A percentile compares a stretch with the other conserved stretches of the same genome.
phyloP scores from a whole-genome alignment of 2,329 filamentous ascomycete species.

The Fonsecaea multimorphosa region DNA sequence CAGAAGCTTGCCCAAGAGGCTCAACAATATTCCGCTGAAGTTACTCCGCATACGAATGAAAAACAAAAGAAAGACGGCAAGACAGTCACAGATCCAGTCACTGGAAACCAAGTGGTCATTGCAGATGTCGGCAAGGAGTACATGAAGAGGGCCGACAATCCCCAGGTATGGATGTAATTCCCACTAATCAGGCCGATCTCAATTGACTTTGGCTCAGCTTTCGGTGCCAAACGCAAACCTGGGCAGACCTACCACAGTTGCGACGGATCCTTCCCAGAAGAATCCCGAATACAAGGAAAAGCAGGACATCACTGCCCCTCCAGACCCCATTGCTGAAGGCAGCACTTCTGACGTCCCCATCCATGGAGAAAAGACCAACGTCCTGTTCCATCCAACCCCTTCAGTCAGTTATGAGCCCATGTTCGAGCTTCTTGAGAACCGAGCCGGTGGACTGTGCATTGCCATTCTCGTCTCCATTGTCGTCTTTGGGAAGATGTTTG shows the following conservation, averaged over 20 bases:
- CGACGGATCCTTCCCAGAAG: constrained; percentile 73
- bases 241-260: constrained; percentile 68
- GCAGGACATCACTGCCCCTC: constrained; percentile 89
- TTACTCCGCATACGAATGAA: constrained; percentile 55
- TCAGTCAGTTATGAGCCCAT: constrained; percentile 89
- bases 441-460: constrained; percentile 72
- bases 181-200: constrained; percentile 7
- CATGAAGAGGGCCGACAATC: constrained; percentile 73
- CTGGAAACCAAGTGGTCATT: constrained; percentile 83
- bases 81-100: constrained; percentile 83
- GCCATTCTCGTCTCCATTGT: constrained; percentile 76
- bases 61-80: constrained; percentile 58
- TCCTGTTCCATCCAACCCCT: constrained; percentile 93
- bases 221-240: constrained; percentile 91
- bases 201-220: constrained; percentile 57
- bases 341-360: constrained; percentile 94
- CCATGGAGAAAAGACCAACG: constrained; percentile 93
- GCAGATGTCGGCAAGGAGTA: constrained; percentile 77
- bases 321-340: constrained; percentile 80
- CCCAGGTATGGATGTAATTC: constrained; percentile 60
- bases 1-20: constrained; percentile 51
- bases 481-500: constrained; percentile 78
- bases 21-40: constrained; percentile 44
- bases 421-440: constrained; percentile 75
- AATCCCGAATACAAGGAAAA: constrained; percentile 80